Evolutionary conservation across 1,139 yeast species (phyloP), one percentile per base, ranked within the genome.

Genomic region (Geotrichum macrosporum): DNA sequence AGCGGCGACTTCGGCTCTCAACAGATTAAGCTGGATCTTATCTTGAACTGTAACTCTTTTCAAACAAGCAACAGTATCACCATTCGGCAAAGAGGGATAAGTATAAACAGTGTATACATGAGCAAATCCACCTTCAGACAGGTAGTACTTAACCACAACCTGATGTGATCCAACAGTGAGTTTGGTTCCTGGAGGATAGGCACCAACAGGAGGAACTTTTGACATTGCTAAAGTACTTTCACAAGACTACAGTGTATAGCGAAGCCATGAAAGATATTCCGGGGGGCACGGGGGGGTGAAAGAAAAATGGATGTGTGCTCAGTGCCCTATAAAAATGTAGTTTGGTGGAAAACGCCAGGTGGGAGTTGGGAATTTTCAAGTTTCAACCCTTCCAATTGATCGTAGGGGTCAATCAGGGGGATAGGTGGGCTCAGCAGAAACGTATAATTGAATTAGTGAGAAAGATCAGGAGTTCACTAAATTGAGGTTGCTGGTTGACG

Each of bases 1-100:
- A 15, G 86, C 89, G 55, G 84, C 92, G 21, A 84, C 94, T 62
- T 84, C 94, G 51, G 83, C 83, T 39, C 94, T 66, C 51, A 84
- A 69, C 50, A 76, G 74, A 58, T 80, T 80, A 55, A 84, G 71
- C 8, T 83, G 84, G 48, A 74, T 72, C 65, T 84, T 84, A 59
- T 81, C 85, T 12, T 86, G 85, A 3, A 84, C 89, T 44, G 81
- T 75, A 15, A 84, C 94, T 51, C 92, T 70, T 64, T 84, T 84
- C 62, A 84, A 72, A 59, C 92, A 84, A 13, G 77, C 78, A 16
- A 68, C 56, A 33, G 57, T 56, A 27, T 50, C 49, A 22, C 60
- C 62, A 29, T 55, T 56, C 8, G 53, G 50, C 20, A 54, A 50
- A 5, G 61, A 60, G 5, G 86, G 86, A 38, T 71, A 69, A 27